phyloP scores from a whole-genome alignment of 2,329 filamentous ascomycete genomes.

The Leptosphaerulina australis region DNA sequence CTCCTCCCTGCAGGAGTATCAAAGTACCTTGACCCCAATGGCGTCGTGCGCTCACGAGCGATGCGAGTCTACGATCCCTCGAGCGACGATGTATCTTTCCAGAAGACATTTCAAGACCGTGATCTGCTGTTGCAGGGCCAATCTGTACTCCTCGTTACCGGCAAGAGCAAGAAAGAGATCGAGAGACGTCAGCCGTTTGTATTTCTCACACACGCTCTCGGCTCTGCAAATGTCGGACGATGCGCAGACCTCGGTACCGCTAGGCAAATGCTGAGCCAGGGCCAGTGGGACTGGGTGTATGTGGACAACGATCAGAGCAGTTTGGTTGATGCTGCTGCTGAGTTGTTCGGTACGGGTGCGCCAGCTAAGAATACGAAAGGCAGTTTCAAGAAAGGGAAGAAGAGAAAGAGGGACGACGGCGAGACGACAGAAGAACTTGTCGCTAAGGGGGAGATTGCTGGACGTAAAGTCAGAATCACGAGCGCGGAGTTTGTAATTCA shows the following conservation, averaged over 20 bases:
- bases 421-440: slow-evolving; percentile 33
- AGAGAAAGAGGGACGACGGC: slow-evolving; percentile 52
- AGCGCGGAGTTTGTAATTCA: slow-evolving; percentile 89
- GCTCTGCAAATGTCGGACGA: slow-evolving; percentile 69
- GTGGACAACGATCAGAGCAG: slow-evolving; percentile 71
- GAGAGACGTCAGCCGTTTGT: slow-evolving; percentile 73
- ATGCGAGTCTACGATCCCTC: slow-evolving; percentile 66
- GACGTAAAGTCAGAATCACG: slow-evolving; percentile 68
- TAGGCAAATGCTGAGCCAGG: slow-evolving; percentile 61
- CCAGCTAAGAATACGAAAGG: slow-evolving; percentile 34
- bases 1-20: slow-evolving; percentile 86
- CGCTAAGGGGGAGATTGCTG: slow-evolving; percentile 45
- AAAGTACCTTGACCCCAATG: slow-evolving; percentile 66
- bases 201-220: slow-evolving; percentile 80
- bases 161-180: slow-evolving; percentile 65
- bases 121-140: slow-evolving; percentile 68
- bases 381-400: slow-evolving; percentile 44
- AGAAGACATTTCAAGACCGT: slow-evolving; percentile 48
- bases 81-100: slow-evolving; percentile 50
- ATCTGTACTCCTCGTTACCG: slow-evolving; percentile 74
- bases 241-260: slow-evolving; percentile 72
- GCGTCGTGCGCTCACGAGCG: slow-evolving; percentile 76
- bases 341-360: slow-evolving; percentile 50
- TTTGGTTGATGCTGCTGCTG: slow-evolving; percentile 60
- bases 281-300: slow-evolving; percentile 79